A percentile compares a stretch with the other conserved stretches of the same genome.
phyloP scores from a whole-genome alignment of 495 filamentous ascomycete genomes.

The Penicillium cinerascens region DNA sequence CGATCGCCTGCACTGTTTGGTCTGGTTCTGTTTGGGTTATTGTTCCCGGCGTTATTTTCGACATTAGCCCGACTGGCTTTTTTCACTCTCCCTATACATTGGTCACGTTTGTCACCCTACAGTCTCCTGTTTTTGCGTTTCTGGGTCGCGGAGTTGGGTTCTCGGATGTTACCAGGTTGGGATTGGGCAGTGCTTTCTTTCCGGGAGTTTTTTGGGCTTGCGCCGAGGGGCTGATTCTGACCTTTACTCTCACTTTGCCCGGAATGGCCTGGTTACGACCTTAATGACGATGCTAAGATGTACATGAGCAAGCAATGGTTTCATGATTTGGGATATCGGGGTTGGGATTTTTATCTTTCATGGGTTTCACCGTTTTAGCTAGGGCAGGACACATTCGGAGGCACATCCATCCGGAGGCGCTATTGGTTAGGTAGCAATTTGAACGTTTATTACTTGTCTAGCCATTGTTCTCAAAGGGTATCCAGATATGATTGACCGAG shows the following conservation, averaged over 20 bases:
- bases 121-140: constrained; percentile 17
- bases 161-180: constrained; percentile 17
- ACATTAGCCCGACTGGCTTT: constrained; percentile 1
- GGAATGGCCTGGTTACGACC: constrained; percentile 40
- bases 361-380: constrained; percentile 8
- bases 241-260: constrained; percentile 24
- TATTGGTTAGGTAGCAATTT: constrained; percentile 25
- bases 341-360: constrained; percentile 14
- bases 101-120: not conserved
- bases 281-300: constrained; percentile 47
- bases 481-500: constrained; percentile 20
- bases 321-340: constrained; percentile 30
- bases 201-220: constrained; percentile 32
- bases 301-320: constrained; percentile 45
- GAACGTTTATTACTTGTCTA: constrained; percentile 24
- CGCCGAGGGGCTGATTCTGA: constrained; percentile 26
- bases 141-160: constrained; percentile 17
- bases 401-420: constrained; percentile 25
- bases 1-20: not conserved
- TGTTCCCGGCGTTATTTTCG: constrained; percentile 7
- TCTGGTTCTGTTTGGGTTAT: not conserved
- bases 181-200: constrained; percentile 22
- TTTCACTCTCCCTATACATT: not conserved
- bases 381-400: constrained; percentile 16
- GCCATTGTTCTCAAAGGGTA: constrained; percentile 20